Conservation (phyloP, 441 rosid genomes). For the Gossypium davidsonii region DNA sequence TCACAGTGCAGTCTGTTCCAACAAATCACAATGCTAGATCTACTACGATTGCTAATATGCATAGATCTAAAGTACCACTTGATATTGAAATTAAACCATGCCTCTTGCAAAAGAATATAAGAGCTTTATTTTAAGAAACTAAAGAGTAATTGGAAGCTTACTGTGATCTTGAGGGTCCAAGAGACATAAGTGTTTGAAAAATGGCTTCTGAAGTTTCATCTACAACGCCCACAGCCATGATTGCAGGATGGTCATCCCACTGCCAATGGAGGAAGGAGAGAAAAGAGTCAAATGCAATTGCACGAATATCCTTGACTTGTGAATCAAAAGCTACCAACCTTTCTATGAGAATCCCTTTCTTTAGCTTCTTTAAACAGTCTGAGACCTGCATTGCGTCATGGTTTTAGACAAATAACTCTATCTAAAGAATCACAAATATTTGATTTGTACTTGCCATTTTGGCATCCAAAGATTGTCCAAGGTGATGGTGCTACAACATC, state of each 20-base stretch:
- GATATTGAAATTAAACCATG: constrained; percentile 7
- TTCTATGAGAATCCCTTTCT: constrained; percentile 68
- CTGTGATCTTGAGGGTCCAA: constrained; percentile 96
- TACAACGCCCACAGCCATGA: constrained; percentile 95
- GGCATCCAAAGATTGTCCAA: constrained; percentile 96
- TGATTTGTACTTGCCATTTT: constrained; percentile 51
- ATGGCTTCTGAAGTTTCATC: constrained; percentile 93
- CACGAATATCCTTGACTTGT: constrained; percentile 4
- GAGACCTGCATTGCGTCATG: constrained; percentile 50
- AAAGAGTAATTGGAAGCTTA: constrained; percentile 28
- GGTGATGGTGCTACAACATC: constrained; percentile 97
- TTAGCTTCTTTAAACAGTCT: constrained; percentile 93
- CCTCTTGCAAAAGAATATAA: neutral
- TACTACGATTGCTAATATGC: neutral
- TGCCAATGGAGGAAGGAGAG: constrained; percentile 22
- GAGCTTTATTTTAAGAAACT: constrained; percentile 11
- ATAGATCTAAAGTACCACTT: neutral
- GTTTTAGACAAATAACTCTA: constrained; percentile 20
- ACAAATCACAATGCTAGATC: neutral
- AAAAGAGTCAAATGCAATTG: constrained; percentile 12
- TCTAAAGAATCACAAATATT: constrained; percentile 7
- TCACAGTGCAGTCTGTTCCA: neutral
- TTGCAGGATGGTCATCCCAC: constrained; percentile 99
- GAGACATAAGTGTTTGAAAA: constrained; percentile 92
- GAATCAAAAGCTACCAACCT: constrained; percentile 43